A percentile compares a stretch with the other conserved stretches of the same genome.
Conservation (phyloP, 139 green algal genomes). For the Zygnema cylindricum region DNA sequence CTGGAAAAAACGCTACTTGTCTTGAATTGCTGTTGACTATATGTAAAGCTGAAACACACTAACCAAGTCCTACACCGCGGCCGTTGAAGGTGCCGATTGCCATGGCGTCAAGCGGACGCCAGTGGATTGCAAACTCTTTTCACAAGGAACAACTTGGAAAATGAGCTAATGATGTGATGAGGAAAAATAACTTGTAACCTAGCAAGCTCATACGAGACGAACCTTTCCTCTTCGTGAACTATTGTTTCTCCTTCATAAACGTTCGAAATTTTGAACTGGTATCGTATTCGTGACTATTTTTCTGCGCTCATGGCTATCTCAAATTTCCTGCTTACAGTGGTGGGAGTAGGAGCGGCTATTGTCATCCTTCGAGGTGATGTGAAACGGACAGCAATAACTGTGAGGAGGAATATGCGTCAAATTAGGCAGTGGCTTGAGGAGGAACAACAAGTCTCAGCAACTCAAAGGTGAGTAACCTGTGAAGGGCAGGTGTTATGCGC, state of each 20-base stretch:
- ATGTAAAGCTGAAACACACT: neutral
- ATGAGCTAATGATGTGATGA: too few relatives aligned
- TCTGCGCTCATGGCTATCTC: conserved; percentile 47
- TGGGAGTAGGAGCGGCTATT: conserved; percentile 40
- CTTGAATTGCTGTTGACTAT: too few relatives aligned
- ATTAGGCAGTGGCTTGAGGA: conserved; percentile 53
- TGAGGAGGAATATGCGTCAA: conserved; percentile 51
- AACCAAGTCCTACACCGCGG: neutral
- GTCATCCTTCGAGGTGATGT: conserved; percentile 52
- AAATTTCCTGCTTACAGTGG: conserved; percentile 47
- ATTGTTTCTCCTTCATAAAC: too few relatives aligned
- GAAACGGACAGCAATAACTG: conserved; percentile 38
- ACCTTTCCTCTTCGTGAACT: too few relatives aligned
- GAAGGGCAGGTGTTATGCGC: too few relatives aligned
- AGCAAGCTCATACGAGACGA: too few relatives aligned
- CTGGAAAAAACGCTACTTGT: neutral
- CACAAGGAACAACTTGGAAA: too few relatives aligned
- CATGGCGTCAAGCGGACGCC: neutral
- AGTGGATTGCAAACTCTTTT: too few relatives aligned
- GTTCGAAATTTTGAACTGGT: too few relatives aligned
- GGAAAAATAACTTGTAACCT: too few relatives aligned
- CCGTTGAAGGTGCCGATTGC: neutral
- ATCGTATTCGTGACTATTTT: too few relatives aligned
- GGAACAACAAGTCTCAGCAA: conserved; percentile 27
- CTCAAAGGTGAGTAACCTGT: conserved; percentile 33